phyloP scores from a whole-genome alignment of 1,284 basidiomycete species.

The Apiotrichum siamense region DNA sequence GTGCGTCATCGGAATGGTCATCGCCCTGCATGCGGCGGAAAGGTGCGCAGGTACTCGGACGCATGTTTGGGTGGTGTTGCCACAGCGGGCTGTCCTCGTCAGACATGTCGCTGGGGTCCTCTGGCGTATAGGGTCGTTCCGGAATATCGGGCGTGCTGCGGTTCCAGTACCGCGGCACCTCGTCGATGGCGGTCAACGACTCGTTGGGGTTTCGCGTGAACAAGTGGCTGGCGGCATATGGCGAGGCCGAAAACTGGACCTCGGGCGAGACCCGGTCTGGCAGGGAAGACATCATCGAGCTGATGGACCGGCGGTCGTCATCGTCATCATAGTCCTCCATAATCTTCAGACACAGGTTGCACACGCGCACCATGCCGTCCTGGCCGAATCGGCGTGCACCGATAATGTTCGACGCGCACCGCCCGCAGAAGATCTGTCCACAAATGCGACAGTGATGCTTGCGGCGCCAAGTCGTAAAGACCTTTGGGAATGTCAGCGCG shows the following conservation, averaged over 20 bases:
- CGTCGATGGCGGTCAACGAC: constrained; percentile 40
- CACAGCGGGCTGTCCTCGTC: constrained; percentile 44
- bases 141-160: constrained; percentile 7
- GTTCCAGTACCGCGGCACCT: constrained; percentile 31
- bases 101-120: constrained; percentile 25
- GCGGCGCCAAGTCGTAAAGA: constrained; percentile 84
- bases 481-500: constrained; percentile 81
- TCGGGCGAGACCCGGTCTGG: constrained; percentile 44
- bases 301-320: constrained; percentile 44
- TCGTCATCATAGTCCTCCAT: constrained; percentile 71
- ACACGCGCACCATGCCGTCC: constrained; percentile 84
- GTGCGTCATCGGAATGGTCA: constrained; percentile 24
- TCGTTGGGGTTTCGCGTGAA: constrained; percentile 52
- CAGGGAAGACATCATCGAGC: constrained; percentile 31
- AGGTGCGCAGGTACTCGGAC: constrained; percentile 56
- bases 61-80: constrained; percentile 48
- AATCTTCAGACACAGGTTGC: constrained; percentile 89
- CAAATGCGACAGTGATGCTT: constrained; percentile 95
- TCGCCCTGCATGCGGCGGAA: constrained; percentile 73
- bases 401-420: constrained; percentile 95
- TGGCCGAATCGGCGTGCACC: constrained; percentile 90
- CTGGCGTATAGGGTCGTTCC: constrained; percentile 34
- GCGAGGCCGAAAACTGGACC: constrained; percentile 58
- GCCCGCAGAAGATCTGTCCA: constrained; percentile 84
- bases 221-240: constrained; percentile 78